Conservation (phyloP, 352 stramenopile genomes). For the Phytophthora podocarpi region DNA sequence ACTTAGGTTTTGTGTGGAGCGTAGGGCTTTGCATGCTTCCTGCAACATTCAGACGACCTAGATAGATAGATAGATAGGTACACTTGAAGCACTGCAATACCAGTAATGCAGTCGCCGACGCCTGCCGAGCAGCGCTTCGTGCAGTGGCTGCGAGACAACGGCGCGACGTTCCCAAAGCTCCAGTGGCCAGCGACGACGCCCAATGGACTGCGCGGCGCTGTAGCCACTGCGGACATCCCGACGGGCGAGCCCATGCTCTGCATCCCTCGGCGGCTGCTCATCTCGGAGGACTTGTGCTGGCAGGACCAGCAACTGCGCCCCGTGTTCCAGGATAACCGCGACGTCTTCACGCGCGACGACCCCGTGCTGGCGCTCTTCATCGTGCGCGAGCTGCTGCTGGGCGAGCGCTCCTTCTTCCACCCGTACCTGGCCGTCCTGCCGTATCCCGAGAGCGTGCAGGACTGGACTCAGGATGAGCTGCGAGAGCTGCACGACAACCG, state of each 20-base stretch:
- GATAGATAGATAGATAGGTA: too few species aligned
- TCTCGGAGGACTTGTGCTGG: slow-evolving; percentile 74
- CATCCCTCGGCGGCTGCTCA: slow-evolving; percentile 70
- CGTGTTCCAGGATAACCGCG: slow-evolving; percentile 57
- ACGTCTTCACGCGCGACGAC: slow-evolving; percentile 82
- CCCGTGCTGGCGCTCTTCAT: slow-evolving; percentile 86
- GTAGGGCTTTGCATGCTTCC: too few species aligned
- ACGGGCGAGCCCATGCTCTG: slow-evolving; percentile 69
- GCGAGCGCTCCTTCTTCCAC: slow-evolving; percentile 79
- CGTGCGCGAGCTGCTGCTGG: slow-evolving; percentile 69
- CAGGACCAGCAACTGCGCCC: slow-evolving; percentile 47
- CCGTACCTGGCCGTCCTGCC: slow-evolving; percentile 90
- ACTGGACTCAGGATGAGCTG: slow-evolving; percentile 79
- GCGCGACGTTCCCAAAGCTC: slow-evolving; percentile 78
- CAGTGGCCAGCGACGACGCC: slow-evolving; percentile 61
- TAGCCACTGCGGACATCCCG: slow-evolving; percentile 55
- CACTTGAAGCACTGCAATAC: too few species aligned
- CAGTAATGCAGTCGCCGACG: too few species aligned
- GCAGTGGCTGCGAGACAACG: slow-evolving; percentile 75
- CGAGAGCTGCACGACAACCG: slow-evolving; percentile 72
- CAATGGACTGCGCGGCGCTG: slow-evolving; percentile 57
- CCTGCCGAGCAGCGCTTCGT: slow-evolving; percentile 56
- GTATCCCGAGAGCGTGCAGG: slow-evolving; percentile 74
- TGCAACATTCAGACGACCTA: too few species aligned
- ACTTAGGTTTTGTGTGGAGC: too few species aligned